Percentiles rank a stretch among this genome's conserved stretches.
phyloP scores from a whole-genome alignment of 2,329 filamentous ascomycete species.

The Fusarium sp. region DNA sequence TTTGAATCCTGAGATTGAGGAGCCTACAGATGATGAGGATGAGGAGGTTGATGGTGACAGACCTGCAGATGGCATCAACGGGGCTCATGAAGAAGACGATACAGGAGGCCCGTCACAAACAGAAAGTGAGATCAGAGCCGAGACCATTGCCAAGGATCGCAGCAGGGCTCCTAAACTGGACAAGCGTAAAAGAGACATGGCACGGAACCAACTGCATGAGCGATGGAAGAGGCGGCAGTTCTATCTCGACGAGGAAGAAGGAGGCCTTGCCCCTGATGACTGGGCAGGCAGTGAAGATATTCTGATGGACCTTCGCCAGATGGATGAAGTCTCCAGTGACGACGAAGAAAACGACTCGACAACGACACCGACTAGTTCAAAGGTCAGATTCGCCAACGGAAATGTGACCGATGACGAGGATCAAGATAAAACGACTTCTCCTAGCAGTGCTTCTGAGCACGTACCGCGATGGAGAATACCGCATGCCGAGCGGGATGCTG shows the following conservation, averaged over 20 bases:
- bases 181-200: conserved; percentile 54
- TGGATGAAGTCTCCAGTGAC: conserved; percentile 56
- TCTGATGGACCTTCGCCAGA: conserved; percentile 48
- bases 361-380: conserved; percentile 78
- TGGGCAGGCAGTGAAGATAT: conserved; percentile 71
- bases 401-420: conserved; percentile 73
- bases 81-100: conserved; percentile 37
- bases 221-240: conserved; percentile 82
- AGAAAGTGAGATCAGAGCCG: conserved; percentile 54
- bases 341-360: conserved; percentile 54
- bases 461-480: conserved; percentile 84
- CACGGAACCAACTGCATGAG: conserved; percentile 68
- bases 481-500: conserved; percentile 81
- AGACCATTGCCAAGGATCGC: conserved; percentile 49
- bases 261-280: conserved; percentile 69
- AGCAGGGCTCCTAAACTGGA: conserved; percentile 50
- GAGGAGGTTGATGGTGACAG: conserved; percentile 37
- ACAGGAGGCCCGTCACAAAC: conserved; percentile 47
- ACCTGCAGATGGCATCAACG: conserved; percentile 38
- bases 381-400: conserved; percentile 80
- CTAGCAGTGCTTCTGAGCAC: conserved; percentile 74
- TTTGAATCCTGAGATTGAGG: conserved; percentile 40
- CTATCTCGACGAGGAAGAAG: conserved; percentile 88
- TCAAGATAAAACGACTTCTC: conserved; percentile 78
- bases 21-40: conserved; percentile 44